These are phyloP conservation scores for Blumeriella jaapii DNA, from an alignment of 2,329 filamentous ascomycete genomes.

Conservation along the genomic window DNA sequence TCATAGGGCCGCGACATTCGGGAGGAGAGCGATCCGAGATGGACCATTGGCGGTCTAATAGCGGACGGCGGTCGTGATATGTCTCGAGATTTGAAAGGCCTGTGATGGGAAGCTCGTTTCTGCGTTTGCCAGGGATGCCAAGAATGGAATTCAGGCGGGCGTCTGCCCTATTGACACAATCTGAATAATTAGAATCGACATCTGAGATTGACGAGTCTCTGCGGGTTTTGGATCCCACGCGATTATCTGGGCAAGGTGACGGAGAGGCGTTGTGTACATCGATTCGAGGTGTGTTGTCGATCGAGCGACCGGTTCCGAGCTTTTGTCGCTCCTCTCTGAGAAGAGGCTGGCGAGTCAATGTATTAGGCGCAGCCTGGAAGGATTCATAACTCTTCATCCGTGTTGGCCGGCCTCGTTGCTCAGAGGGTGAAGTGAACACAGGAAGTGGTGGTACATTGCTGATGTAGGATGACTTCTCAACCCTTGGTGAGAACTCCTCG, in stretches of 20 bases:
- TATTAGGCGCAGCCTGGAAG: conserved; percentile 7
- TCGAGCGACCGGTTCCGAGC: conserved; percentile 32
- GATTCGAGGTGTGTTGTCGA: conserved; percentile 37
- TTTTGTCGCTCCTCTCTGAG: conserved; percentile 29
- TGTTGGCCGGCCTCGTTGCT: conserved; percentile 27
- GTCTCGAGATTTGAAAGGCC: conserved; percentile 32
- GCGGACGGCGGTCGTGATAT: conserved; percentile 15
- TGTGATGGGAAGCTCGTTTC: conserved; percentile 32
- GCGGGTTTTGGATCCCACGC: conserved; percentile 3
- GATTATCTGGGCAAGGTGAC: conserved; percentile 19
- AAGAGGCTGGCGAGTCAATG: conserved; percentile 31
- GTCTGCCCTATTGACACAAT: conserved; percentile 19
- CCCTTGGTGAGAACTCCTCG: conserved; percentile 9
- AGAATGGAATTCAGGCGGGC: conserved; percentile 27
- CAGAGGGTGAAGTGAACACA: conserved; percentile 37
- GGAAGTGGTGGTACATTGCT: conserved; percentile 34
- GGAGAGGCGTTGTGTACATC: conserved; percentile 32
- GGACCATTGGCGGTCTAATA: conserved; percentile 36
- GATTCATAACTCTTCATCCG: conserved; percentile 18
- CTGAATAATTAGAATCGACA: conserved; percentile 18
- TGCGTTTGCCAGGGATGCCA: conserved; percentile 25
- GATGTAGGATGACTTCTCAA: conserved; percentile 17
- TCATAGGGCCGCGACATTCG: conserved; percentile 35
- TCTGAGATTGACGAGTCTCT: conserved; percentile 23
- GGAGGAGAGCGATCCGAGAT: conserved; percentile 35